phyloP scores from a whole-genome alignment of 208 protist species.

The Leishmania gerbilli region DNA sequence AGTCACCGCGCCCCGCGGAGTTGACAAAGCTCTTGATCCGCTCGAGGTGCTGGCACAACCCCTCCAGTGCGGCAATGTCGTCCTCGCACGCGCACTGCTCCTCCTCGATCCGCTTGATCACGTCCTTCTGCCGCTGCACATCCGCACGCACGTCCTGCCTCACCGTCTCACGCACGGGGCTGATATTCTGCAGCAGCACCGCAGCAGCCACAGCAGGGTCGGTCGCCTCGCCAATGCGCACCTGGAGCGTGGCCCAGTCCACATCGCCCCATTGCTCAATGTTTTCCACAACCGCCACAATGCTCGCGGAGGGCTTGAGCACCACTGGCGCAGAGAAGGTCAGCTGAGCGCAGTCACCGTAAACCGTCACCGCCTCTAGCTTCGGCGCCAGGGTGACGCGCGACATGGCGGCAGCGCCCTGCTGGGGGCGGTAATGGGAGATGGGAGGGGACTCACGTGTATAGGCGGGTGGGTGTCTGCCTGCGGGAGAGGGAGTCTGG shows the following conservation, averaged over 20 bases:
- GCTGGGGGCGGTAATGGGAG: neutral
- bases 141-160: slow-evolving; percentile 29
- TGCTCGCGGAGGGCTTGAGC: slow-evolving; percentile 11
- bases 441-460: neutral
- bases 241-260: slow-evolving; percentile 43
- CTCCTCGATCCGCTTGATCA: slow-evolving; percentile 18
- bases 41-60: slow-evolving; percentile 19
- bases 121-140: slow-evolving; percentile 27
- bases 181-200: slow-evolving; percentile 35
- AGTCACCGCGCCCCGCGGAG: slow-evolving; percentile 3
- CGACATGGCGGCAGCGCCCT: slow-evolving; percentile 8
- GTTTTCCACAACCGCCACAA: slow-evolving; percentile 24
- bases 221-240: slow-evolving; percentile 26
- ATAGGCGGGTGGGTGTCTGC: neutral
- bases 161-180: slow-evolving; percentile 21
- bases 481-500: neutral
- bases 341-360: slow-evolving; percentile 33
- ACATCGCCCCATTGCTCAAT: slow-evolving; percentile 32
- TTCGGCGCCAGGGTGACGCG: slow-evolving; percentile 28
- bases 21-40: slow-evolving; percentile 15
- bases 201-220: slow-evolving; percentile 17
- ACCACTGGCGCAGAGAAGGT: slow-evolving; percentile 26
- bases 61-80: slow-evolving; percentile 17
- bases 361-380: slow-evolving; percentile 33
- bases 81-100: slow-evolving; percentile 17